Conservation (phyloP, 305 asterid species). For the Rubia tinctorum region DNA sequence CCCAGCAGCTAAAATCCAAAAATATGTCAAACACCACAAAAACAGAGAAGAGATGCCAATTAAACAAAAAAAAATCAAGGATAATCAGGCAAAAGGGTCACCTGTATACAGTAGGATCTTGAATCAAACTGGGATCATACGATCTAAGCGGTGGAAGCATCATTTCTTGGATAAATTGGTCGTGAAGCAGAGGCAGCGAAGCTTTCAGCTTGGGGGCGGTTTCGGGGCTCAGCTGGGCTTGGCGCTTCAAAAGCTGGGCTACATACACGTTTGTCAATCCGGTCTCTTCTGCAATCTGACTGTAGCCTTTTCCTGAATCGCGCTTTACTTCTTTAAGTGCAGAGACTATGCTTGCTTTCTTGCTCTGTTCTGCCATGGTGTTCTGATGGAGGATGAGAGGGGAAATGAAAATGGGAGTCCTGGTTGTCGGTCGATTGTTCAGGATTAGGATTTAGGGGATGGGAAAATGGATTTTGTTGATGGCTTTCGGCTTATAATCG, state of each 20-base stretch:
- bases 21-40: background rate
- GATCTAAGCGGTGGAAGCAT: conserved; percentile 77
- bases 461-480: background rate
- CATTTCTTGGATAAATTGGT: conserved; percentile 55
- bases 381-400: background rate
- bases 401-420: background rate
- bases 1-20: background rate
- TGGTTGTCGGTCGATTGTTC: background rate
- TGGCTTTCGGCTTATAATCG: background rate
- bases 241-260: conserved; percentile 89
- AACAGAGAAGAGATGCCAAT: background rate
- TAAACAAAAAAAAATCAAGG: background rate
- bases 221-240: conserved; percentile 87
- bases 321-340: conserved; percentile 57
- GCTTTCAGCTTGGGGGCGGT: conserved; percentile 67
- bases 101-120: conserved; percentile 86
- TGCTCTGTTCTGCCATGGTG: conserved; percentile 28
- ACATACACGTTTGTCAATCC: conserved; percentile 93
- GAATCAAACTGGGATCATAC: conserved; percentile 68
- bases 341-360: conserved; percentile 40
- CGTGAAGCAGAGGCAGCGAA: conserved; percentile 67
- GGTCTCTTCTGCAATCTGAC: conserved; percentile 70
- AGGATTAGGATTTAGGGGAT: background rate
- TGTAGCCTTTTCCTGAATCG: conserved; percentile 60
- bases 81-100: conserved; percentile 15